phyloP scores from a whole-genome alignment of 257 asterid species.

The Perilla frutescens region DNA sequence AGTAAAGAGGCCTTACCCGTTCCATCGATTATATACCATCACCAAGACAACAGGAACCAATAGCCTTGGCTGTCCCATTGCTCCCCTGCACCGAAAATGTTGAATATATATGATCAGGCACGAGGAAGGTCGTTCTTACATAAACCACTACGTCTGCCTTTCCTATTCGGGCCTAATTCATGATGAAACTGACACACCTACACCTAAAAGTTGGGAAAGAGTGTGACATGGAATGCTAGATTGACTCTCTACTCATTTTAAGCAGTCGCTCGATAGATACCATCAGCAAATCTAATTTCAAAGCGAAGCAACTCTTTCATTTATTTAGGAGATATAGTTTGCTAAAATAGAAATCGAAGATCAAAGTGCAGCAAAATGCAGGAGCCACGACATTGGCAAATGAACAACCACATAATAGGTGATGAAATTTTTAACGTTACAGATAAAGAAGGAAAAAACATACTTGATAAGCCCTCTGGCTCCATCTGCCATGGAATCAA shows the following conservation, averaged over 20 bases:
- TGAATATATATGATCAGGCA: neutral
- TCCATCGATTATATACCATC: slow-evolving; percentile 91
- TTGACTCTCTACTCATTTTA: no score
- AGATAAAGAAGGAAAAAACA: slow-evolving; percentile 29
- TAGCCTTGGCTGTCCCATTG: slow-evolving; percentile 84
- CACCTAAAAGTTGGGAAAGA: no score
- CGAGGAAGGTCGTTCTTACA: neutral
- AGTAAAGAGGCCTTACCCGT: slow-evolving; percentile 54
- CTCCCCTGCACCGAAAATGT: slow-evolving; percentile 68
- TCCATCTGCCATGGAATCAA: slow-evolving; percentile 93
- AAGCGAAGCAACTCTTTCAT: neutral
- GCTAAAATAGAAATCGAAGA: slow-evolving; percentile 4
- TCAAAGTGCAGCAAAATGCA: slow-evolving; percentile 24
- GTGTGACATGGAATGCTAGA: no score
- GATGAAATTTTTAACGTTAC: neutral
- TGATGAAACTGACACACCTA: neutral
- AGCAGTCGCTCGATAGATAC: no score
- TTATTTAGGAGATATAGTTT: neutral
- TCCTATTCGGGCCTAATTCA: neutral
- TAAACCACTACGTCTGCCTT: neutral
- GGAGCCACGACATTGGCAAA: slow-evolving; percentile 10
- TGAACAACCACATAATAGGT: neutral
- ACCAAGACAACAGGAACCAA: slow-evolving; percentile 86
- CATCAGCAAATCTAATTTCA: no score
- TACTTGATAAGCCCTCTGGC: slow-evolving; percentile 86